Conservation (phyloP, 1,284 basidiomycete genomes). For the Xerocomus cyaneibrunnescens region DNA sequence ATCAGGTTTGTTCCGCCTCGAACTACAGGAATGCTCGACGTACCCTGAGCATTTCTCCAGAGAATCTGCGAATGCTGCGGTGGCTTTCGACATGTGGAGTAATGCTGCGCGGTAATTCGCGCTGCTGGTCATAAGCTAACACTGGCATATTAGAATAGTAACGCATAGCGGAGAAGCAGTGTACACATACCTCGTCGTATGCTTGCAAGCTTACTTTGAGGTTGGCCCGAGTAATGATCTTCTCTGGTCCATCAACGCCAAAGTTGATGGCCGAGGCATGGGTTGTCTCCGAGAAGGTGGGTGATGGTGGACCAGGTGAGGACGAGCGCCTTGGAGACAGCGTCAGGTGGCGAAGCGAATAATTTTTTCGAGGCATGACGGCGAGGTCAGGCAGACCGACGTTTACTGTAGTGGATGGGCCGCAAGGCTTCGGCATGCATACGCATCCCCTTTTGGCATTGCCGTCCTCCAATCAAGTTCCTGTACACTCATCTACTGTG, state of each 20-base stretch:
- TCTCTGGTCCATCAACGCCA: conserved; percentile 66
- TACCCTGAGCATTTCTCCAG: conserved; percentile 82
- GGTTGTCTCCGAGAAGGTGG: conserved; percentile 80
- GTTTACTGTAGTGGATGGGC: conserved; percentile 17
- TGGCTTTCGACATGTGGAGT: conserved; percentile 80
- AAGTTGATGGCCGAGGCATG: conserved; percentile 73
- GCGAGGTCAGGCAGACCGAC: conserved; percentile 9
- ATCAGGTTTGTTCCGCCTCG: conserved; percentile 2
- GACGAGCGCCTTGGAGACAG: conserved; percentile 50
- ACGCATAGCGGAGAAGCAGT: background rate
- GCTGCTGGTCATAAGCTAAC: conserved; percentile 74
- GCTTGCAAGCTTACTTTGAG: conserved; percentile 75
- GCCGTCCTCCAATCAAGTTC: conserved; percentile 9
- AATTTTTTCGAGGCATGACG: conserved; percentile 56
- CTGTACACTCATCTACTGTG: conserved; percentile 7
- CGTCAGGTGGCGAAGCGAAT: conserved; percentile 57
- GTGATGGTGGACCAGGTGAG: conserved; percentile 68
- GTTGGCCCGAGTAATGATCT: conserved; percentile 81
- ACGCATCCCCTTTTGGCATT: conserved; percentile 11
- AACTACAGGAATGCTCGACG: conserved; percentile 27
- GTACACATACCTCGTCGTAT: conserved; percentile 69
- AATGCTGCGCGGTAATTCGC: conserved; percentile 85
- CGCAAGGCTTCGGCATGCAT: conserved; percentile 6
- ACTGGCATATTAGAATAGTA: conserved; percentile 20
- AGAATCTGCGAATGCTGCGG: conserved; percentile 84